Evolutionary conservation across 352 stramenopile genomes (phyloP), one percentile per base, ranked within the genome.

Genomic region (Phytophthora quininea): DNA sequence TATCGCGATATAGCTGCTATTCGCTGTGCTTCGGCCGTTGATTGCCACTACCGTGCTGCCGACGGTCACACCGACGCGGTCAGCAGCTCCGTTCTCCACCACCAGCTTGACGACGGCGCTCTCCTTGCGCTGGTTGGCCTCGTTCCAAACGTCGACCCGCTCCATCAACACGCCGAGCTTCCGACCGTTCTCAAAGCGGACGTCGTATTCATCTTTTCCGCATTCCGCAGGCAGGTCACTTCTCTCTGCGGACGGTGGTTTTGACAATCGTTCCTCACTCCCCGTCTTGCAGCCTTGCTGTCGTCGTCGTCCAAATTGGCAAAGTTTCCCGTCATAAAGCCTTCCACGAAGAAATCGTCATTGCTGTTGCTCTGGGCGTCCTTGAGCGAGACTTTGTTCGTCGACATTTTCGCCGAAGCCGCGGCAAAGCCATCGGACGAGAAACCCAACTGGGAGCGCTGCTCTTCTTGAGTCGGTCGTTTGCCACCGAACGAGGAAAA

Each of bases 111-210:
- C 86, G 31, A 94, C 82, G 0, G 86, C 86, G 37, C 83, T 76
- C 56, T 94, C 84, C 19, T 83, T 78, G 8, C 81, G 78, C 10
- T 77, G 72, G 37, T 91, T 81, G 3, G 88, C 75, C 12, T 76
- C 57, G 15, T 73, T 84, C 71, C 76, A 95, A 30, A 88, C 69
- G 53, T 93, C 84, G 3, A 93, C 82, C 32, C 85, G 79, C 61
- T 95, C 86, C 84, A 93, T 92, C 30, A 95, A 69, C 42, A 95
- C 86, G n/a, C 86, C 84, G 12, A 93, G 74, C 62, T 95, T 95
- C 11, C 78, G 76, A 9, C 86, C 86, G 37, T 64, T 85, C 60
- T 93, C 86, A 47, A 95, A 95, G 11, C 73, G 82, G 54, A 91
- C 83, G 46, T 95, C 85, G 54, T 92, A 93, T 65, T 95, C 86